Evolutionary conservation across 306 rosid species (phyloP).

Genomic region (Morella rubra): DNA sequence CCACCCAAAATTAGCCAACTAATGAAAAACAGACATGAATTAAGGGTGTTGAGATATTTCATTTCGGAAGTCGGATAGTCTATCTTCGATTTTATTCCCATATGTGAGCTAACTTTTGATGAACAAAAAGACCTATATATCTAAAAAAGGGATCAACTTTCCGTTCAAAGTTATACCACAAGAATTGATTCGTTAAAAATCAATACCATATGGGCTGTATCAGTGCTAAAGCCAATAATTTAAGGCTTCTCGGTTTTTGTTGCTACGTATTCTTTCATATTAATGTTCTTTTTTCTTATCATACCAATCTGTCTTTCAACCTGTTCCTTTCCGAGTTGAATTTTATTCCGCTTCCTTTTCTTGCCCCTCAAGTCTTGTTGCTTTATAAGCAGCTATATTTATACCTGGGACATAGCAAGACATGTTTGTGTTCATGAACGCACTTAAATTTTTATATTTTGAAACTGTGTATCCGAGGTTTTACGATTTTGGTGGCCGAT

Average conservation of each 20-base stretch:
- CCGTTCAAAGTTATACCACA: no score
- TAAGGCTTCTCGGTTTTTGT: not conserved
- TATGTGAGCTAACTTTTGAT: no score
- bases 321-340: not conserved
- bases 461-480: conserved; percentile 27
- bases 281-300: not conserved
- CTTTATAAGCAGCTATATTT: not conserved
- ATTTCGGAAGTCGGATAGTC: no score
- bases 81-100: no score
- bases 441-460: not conserved
- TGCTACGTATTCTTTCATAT: not conserved
- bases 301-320: not conserved
- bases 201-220: no score
- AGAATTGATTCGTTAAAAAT: no score
- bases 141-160: no score
- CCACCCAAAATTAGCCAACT: no score
- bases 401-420: not conserved
- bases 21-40: no score
- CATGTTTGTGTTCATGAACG: not conserved
- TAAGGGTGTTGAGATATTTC: no score
- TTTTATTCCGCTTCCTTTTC: conserved; percentile 16
- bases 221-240: not conserved
- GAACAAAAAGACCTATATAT: no score
- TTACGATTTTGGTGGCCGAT: not conserved
- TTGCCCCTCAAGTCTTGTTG: conserved; percentile 39